Conservation (phyloP, 2,329 filamentous ascomycete genomes). For the Aspergillus oerlinghausenensis region DNA sequence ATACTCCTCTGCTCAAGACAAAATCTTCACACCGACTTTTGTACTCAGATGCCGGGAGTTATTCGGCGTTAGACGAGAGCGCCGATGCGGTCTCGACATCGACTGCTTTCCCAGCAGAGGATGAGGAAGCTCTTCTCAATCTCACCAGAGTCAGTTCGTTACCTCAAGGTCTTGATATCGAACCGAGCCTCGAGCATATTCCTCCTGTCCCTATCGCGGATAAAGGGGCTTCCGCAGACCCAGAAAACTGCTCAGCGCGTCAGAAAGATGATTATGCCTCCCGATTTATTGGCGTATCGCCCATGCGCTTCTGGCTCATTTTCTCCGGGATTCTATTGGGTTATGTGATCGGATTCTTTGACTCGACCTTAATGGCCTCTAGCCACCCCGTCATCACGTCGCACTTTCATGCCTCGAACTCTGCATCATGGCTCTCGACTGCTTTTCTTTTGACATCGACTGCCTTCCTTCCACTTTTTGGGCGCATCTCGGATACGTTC, state of each 20-base stretch:
- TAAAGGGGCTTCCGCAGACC: slow-evolving; percentile 6
- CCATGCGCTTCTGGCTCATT: slow-evolving; percentile 56
- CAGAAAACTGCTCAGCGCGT: slow-evolving; percentile 2
- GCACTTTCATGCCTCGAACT: slow-evolving; percentile 71
- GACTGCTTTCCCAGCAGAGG: slow-evolving; percentile 5
- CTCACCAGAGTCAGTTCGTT: slow-evolving; percentile 24
- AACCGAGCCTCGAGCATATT: slow-evolving; percentile 21
- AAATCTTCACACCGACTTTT: slow-evolving; percentile 9
- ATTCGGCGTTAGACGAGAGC: slow-evolving; percentile 31
- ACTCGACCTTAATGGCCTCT: slow-evolving; percentile 76
- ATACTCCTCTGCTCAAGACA: slow-evolving; percentile 15
- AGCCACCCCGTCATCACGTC: slow-evolving; percentile 77
- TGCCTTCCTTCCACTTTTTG: slow-evolving; percentile 69
- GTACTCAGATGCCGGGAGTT: slow-evolving; percentile 34
- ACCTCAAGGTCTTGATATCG: slow-evolving; percentile 23
- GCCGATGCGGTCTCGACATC: slow-evolving; percentile 5
- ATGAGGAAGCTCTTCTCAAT: slow-evolving; percentile 18
- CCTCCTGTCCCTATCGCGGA: slow-evolving; percentile 11
- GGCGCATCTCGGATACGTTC: slow-evolving; percentile 68
- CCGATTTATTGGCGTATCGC: slow-evolving; percentile 36
- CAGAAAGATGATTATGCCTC: slow-evolving; percentile 22
- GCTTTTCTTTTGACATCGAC: slow-evolving; percentile 73
- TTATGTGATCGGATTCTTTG: slow-evolving; percentile 60
- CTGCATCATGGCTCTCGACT: slow-evolving; percentile 77
- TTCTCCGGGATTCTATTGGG: slow-evolving; percentile 56